A percentile compares a stretch with the other conserved stretches of the same genome.
Evolutionary conservation across 2,329 filamentous ascomycete species (phyloP).

Genomic region (Helminthosporium solani): DNA sequence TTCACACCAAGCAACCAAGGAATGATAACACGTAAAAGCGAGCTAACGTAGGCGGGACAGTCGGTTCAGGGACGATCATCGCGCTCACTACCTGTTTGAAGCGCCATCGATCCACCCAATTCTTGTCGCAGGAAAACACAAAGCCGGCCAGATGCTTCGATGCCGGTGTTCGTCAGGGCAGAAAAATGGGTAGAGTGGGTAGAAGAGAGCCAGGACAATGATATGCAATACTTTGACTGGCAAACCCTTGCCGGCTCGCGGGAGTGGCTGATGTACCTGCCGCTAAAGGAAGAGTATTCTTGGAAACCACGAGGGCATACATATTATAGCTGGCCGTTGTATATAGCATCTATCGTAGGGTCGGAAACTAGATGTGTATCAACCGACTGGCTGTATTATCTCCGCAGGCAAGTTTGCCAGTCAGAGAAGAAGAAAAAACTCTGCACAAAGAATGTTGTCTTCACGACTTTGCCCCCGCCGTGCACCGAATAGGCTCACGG

Average conservation of each 20-base stretch:
- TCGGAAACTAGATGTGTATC: too few species aligned
- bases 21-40: slow-evolving; percentile 3
- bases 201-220: slow-evolving; percentile 19
- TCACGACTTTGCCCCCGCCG: neutral
- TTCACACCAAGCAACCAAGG: too few species aligned
- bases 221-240: slow-evolving; percentile 9
- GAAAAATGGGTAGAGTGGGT: slow-evolving; percentile 21
- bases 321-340: neutral
- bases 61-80: slow-evolving; percentile 5
- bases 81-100: slow-evolving; percentile 7
- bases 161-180: slow-evolving; percentile 24
- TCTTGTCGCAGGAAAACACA: slow-evolving; percentile 15
- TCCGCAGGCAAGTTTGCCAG: too few species aligned
- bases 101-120: slow-evolving; percentile 13
- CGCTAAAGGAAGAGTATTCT: neutral
- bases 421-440: neutral
- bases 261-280: slow-evolving; percentile 9
- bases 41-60: slow-evolving; percentile 2
- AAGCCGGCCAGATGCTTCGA: slow-evolving; percentile 36
- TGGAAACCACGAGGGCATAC: neutral
- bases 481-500: slow-evolving; percentile 6
- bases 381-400: too few species aligned
- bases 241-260: slow-evolving; percentile 2
- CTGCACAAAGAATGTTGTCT: neutral
- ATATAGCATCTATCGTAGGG: neutral